Base-by-base conservation (phyloP, 1,284 basidiomycete genomes). In the Puccinia novopanici region DNA sequence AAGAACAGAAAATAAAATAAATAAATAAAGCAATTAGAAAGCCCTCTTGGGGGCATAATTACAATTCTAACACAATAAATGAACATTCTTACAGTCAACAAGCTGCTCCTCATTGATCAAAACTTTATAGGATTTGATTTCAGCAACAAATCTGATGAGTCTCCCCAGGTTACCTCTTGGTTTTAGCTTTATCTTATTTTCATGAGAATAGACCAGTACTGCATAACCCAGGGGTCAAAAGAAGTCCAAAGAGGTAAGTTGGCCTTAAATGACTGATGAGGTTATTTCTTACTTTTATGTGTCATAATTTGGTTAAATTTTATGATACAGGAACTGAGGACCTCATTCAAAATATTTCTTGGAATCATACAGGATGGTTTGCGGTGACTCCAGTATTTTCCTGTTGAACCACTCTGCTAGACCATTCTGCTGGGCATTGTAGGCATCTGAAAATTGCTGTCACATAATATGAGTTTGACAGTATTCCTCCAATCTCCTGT, bases 141-240 rank as follows among this genome's bases (percentile, higher is more conserved):
- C 68, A 13, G 50, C n/a, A 19, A 54, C 54, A 19, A 68, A 68
- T 48, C 65, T 40, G n/a, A 68, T 48, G 17, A 68, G 42, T 3
- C 3, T 68, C 3, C 65, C 42, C 6, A 48, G 5, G 3, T 68
- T 37, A 22, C 65, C 65, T 3, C 19, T 3, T 9, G 65, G 40
- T n/a, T 68, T 22, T 3, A 68, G 65, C 48, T 68, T n/a, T n/a
- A n/a, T n/a, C n/a, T n/a, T n/a, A n/a, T n/a, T n/a, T n/a, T n/a
- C n/a, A n/a, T 68, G 12, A 3, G 42, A 68, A 9, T 42, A 37
- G 2, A 65, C 61, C 5, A 24, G 24, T 9, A 68, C 65, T 68
- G 68, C 48, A 54, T 71, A 54, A 15, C 68, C 68, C 10, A 71
- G 52, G 1, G 68, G 68, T 37, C 22, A 45, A 37, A 71, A 71